Conservation (phyloP, 768 basidiomycete species). For the Sistotremastrum niveocremeum region DNA sequence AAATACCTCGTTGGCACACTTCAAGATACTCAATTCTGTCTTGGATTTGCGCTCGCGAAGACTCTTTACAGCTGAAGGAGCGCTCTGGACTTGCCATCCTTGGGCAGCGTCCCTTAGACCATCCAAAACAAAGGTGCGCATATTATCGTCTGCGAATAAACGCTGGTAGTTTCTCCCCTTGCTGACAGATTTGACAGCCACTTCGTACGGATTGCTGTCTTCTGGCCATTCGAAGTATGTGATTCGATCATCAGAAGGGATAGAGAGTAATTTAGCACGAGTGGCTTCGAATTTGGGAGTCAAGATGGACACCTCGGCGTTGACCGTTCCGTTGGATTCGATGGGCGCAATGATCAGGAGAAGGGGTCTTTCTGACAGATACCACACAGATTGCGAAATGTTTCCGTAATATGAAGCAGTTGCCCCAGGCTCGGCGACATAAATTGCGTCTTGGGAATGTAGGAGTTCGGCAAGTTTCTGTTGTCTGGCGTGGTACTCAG, state of each 20-base stretch:
- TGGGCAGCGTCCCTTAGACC: conserved; percentile 37
- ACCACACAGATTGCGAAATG: conserved; percentile 48
- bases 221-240: conserved; percentile 42
- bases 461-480: conserved; percentile 36
- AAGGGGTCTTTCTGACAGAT: conserved; percentile 66
- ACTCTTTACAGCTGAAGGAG: conserved; percentile 39
- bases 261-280: conserved; percentile 44
- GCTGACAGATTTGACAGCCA: conserved; percentile 22
- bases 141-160: conserved; percentile 47
- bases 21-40: conserved; percentile 57
- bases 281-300: conserved; percentile 69
- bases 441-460: conserved; percentile 38
- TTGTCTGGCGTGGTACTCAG: conserved; percentile 43
- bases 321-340: conserved; percentile 13
- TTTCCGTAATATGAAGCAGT: conserved; percentile 63
- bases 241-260: conserved; percentile 31
- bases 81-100: conserved; percentile 26
- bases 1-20: conserved; percentile 66
- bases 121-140: conserved; percentile 51
- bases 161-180: conserved; percentile 17
- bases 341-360: conserved; percentile 48
- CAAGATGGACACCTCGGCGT: conserved; percentile 41
- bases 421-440: conserved; percentile 69
- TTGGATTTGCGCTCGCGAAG: conserved; percentile 64
- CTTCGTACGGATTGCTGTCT: conserved; percentile 49